phyloP scores from a whole-genome alignment of 495 filamentous ascomycete species.

The Podospora conica region DNA sequence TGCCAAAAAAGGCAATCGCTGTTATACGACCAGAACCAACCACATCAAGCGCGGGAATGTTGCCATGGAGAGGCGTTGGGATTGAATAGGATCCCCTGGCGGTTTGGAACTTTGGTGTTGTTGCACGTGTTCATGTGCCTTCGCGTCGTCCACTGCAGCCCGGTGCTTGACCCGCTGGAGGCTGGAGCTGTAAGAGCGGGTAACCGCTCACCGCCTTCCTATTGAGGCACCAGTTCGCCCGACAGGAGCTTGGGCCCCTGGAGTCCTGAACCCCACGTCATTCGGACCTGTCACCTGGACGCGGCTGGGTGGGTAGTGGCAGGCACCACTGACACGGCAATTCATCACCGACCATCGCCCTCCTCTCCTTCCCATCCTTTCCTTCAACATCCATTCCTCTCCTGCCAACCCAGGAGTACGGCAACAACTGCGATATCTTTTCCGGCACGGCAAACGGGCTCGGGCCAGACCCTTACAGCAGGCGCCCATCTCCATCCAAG shows the following conservation, averaged over 20 bases:
- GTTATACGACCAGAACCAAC: not conserved
- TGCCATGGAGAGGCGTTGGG: not conserved
- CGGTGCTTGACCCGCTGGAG: not conserved
- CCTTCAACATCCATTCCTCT: not conserved
- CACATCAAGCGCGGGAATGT: not conserved
- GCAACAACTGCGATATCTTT: slow-evolving; percentile 4
- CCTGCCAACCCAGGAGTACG: not conserved
- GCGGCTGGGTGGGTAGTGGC: not conserved
- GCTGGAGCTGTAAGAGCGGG: not conserved
- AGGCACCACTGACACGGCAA: slow-evolving; percentile 3
- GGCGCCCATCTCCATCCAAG: not conserved
- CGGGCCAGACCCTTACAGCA: not conserved
- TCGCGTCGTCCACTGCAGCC: not conserved
- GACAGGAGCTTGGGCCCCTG: not conserved
- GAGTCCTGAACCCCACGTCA: slow-evolving; percentile 17
- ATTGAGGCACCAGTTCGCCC: not conserved
- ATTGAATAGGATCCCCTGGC: not conserved
- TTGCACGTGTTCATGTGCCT: not conserved
- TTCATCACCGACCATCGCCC: not conserved
- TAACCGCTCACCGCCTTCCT: slow-evolving; percentile 19
- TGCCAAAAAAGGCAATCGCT: not conserved
- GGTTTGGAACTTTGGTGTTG: too few relatives aligned
- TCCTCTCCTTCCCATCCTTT: not conserved
- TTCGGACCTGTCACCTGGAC: slow-evolving; percentile 23
- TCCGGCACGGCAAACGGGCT: slow-evolving; percentile 5